Evolutionary conservation across 2,329 filamentous ascomycete genomes (phyloP).

Genomic region (Lasiodiplodia citricola): DNA sequence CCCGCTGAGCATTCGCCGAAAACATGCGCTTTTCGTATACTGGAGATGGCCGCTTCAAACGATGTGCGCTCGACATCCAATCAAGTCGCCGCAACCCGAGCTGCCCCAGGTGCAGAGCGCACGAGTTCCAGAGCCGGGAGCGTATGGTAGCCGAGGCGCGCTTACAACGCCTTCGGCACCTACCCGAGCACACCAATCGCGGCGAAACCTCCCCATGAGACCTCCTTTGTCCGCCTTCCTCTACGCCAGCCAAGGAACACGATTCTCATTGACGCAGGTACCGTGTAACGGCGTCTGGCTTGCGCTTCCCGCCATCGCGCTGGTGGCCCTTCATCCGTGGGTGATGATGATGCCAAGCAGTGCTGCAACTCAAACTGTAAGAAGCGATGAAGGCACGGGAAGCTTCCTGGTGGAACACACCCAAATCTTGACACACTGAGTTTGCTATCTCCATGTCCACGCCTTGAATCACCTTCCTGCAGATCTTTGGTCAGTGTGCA

Average conservation of each 20-base stretch:
- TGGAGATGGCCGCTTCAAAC: background rate
- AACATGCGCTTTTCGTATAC: constrained; percentile 3
- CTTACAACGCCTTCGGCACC: constrained; percentile 18
- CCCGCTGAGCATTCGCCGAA: background rate
- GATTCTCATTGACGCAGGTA: constrained; percentile 2
- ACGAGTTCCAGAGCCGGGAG: constrained; percentile 14
- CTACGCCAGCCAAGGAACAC: background rate
- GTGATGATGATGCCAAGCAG: background rate
- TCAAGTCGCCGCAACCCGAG: constrained; percentile 5
- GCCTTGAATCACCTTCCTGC: background rate
- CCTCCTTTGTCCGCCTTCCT: background rate
- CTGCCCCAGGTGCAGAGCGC: constrained; percentile 10
- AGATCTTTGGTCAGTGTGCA: background rate
- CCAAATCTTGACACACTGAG: background rate
- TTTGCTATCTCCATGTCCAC: background rate
- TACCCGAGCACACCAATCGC: background rate
- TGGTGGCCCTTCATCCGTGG: background rate
- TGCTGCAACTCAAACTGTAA: background rate
- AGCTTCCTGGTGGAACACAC: background rate
- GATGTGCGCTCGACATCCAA: background rate
- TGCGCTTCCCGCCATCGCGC: background rate
- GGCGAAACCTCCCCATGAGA: background rate
- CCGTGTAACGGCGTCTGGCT: constrained; percentile 1
- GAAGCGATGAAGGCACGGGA: background rate
- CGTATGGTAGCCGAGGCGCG: constrained; percentile 2